Conservation (phyloP, 1,284 basidiomycete genomes). For the Sanghuangporus baumii region DNA sequence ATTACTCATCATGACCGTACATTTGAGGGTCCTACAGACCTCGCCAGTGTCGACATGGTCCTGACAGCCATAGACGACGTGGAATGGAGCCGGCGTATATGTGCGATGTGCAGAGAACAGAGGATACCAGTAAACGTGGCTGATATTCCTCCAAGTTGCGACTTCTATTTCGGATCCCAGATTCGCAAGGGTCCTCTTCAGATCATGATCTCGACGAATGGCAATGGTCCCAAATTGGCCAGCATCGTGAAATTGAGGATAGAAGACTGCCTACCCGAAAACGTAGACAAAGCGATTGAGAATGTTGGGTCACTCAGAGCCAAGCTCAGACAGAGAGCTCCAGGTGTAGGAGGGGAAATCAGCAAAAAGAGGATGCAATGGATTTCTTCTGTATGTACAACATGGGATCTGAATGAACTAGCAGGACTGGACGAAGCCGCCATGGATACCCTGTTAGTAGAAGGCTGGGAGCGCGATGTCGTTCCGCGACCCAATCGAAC, state of each 20-base stretch:
- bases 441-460: conserved; percentile 56
- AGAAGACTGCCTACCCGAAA: conserved; percentile 61
- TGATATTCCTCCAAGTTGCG: conserved; percentile 91
- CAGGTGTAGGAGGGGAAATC: conserved; percentile 69
- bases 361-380: conserved; percentile 85
- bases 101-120: conserved; percentile 59
- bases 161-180: conserved; percentile 98
- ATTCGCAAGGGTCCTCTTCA: conserved; percentile 89
- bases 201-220: conserved; percentile 95
- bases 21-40: conserved; percentile 55
- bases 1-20: conserved; percentile 69
- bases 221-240: conserved; percentile 89
- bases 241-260: conserved; percentile 75
- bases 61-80: conserved; percentile 92
- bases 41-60: conserved; percentile 79
- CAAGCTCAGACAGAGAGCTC: conserved; percentile 66
- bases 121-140: conserved; percentile 93
- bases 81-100: conserved; percentile 66
- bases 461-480: conserved; percentile 61
- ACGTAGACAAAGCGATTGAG: conserved; percentile 76
- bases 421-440: conserved; percentile 55
- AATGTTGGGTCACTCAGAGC: conserved; percentile 72
- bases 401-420: conserved; percentile 78
- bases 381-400: conserved; percentile 90
- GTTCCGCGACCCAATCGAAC: conserved; percentile 25